Evolutionary conservation across 768 basidiomycete genomes (phyloP).

Genomic region (Pisolithus orientalis): DNA sequence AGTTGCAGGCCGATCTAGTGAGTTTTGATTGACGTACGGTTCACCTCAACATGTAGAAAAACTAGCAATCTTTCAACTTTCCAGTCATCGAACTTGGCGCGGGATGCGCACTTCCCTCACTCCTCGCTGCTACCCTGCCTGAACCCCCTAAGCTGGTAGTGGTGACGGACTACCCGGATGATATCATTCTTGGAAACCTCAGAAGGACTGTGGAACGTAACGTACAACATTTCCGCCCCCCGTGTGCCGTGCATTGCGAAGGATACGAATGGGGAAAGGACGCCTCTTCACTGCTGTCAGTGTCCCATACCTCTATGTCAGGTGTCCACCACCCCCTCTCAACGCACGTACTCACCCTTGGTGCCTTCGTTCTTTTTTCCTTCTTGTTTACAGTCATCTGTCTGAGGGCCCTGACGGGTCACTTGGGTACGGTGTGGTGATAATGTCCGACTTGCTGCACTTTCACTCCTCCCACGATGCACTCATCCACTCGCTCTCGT

Average conservation of each 20-base stretch:
- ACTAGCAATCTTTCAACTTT: not conserved
- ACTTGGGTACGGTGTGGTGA: constrained; percentile 47
- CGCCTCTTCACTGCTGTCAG: constrained; percentile 42
- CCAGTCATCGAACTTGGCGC: constrained; percentile 69
- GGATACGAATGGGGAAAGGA: constrained; percentile 67
- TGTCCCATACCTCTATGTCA: constrained; percentile 5
- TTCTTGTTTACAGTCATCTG: constrained; percentile 8
- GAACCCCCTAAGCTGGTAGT: constrained; percentile 48
- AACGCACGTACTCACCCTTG: not conserved
- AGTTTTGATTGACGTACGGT: constrained; percentile 2
- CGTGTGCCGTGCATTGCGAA: constrained; percentile 37
- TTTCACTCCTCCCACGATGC: constrained; percentile 55
- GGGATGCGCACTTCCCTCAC: constrained; percentile 61
- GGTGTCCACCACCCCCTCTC: not conserved
- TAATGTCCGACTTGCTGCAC: constrained; percentile 70
- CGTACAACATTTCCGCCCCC: constrained; percentile 22
- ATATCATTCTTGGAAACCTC: constrained; percentile 52
- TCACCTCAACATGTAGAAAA: not conserved
- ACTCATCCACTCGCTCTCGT: constrained; percentile 43
- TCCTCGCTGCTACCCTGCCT: constrained; percentile 44
- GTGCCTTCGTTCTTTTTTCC: not conserved
- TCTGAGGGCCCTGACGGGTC: constrained; percentile 5
- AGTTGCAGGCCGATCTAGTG: constrained; percentile 37
- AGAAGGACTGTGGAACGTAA: constrained; percentile 50
- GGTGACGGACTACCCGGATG: constrained; percentile 66